A percentile compares a stretch with the other conserved stretches of the same genome.
Evolutionary conservation across 306 rosid species (phyloP).

Genomic region (Dicorynia guianensis): DNA sequence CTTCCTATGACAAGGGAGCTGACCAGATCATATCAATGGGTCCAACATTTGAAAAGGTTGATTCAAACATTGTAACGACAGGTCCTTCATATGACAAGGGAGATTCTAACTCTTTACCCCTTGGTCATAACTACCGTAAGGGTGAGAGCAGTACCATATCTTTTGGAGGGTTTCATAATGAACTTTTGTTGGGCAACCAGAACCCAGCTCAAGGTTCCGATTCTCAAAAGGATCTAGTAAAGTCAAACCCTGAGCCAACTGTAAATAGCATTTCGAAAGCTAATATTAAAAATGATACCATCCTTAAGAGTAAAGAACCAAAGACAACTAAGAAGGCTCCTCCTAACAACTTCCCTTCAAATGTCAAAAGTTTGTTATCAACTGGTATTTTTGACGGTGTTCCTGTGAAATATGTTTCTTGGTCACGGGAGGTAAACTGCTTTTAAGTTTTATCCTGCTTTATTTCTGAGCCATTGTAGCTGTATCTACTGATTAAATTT

Average conservation of each 20-base stretch:
- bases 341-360: conserved; percentile 90
- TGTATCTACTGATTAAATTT: conserved; percentile 5
- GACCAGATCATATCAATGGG: conserved; percentile 63
- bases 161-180: conserved; percentile 75
- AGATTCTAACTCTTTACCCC: conserved; percentile 60
- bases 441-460: conserved; percentile 21
- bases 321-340: conserved; percentile 76
- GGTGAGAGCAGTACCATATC: conserved; percentile 68
- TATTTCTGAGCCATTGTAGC: conserved; percentile 32
- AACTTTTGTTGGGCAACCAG: conserved; percentile 67
- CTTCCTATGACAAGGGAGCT: conserved; percentile 60
- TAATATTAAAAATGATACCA: conserved; percentile 50
- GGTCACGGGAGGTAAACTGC: conserved; percentile 88
- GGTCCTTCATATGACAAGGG: conserved; percentile 61
- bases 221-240: conserved; percentile 58
- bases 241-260: conserved; percentile 52
- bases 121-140: conserved; percentile 61
- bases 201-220: conserved; percentile 60
- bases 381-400: conserved; percentile 96
- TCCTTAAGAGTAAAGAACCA: conserved; percentile 69
- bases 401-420: conserved; percentile 85
- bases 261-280: conserved; percentile 57
- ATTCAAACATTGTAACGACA: conserved; percentile 58
- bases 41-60: conserved; percentile 62
- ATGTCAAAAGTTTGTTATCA: conserved; percentile 93